Conservation (phyloP, 2,329 filamentous ascomycete genomes). For the Apiospora saccharicola region DNA sequence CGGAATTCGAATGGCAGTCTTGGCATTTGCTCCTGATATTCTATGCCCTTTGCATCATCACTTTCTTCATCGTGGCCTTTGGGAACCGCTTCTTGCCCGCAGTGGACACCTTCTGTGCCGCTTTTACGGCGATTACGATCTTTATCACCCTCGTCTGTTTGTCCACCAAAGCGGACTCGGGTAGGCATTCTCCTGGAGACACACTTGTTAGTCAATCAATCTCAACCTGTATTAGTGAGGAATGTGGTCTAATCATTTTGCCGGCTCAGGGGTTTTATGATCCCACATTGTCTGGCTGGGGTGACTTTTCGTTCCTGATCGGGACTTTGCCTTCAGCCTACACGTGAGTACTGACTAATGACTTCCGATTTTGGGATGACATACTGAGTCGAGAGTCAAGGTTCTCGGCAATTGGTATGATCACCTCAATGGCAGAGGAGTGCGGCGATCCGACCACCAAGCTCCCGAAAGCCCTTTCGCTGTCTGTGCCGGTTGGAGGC, state of each 20-base stretch:
- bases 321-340: slow-evolving; percentile 66
- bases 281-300: slow-evolving; percentile 62
- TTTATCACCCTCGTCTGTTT: slow-evolving; percentile 64
- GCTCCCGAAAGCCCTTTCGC: slow-evolving; percentile 59
- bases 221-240: background rate
- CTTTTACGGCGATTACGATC: slow-evolving; percentile 63
- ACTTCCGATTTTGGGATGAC: too few relatives aligned
- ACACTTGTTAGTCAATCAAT: slow-evolving; percentile 48
- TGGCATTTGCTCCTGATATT: slow-evolving; percentile 71
- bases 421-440: slow-evolving; percentile 69
- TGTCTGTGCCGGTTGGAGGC: slow-evolving; percentile 60
- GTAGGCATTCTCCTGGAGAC: slow-evolving; percentile 58
- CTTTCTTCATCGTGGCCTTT: slow-evolving; percentile 62
- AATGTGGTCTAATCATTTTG: background rate
- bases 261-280: slow-evolving; percentile 58
- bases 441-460: slow-evolving; percentile 59
- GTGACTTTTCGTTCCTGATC: slow-evolving; percentile 67
- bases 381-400: slow-evolving; percentile 32
- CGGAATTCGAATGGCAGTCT: slow-evolving; percentile 55
- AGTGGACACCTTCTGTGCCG: slow-evolving; percentile 65
- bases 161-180: slow-evolving; percentile 60
- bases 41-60: slow-evolving; percentile 63
- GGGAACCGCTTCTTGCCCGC: slow-evolving; percentile 64
- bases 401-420: slow-evolving; percentile 68
- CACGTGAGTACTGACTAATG: slow-evolving; percentile 41